Evolutionary conservation across 495 filamentous ascomycete species (phyloP).

Genomic region (Penicillium odoratum): DNA sequence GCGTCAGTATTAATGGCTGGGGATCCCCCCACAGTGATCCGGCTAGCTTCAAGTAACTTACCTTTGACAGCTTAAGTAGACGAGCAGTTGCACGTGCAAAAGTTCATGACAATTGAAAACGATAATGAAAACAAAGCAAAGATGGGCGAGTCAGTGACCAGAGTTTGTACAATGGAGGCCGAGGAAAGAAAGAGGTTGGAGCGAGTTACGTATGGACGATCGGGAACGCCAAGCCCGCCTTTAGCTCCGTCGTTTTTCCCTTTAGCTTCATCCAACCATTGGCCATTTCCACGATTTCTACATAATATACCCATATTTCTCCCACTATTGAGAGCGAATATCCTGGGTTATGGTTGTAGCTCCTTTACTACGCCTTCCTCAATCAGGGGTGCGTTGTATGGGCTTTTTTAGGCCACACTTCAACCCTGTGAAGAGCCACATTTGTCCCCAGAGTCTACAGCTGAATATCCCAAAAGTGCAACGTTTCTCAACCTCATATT

Average conservation of each 20-base stretch:
- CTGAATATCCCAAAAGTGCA: slow-evolving; percentile 8
- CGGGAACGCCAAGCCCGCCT: slow-evolving; percentile 10
- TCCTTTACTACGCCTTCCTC: slow-evolving; percentile 37
- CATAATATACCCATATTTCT: slow-evolving; percentile 1
- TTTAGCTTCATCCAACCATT: neutral
- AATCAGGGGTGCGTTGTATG: slow-evolving; percentile 30
- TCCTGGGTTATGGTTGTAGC: slow-evolving; percentile 33
- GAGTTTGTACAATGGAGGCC: slow-evolving; percentile 1
- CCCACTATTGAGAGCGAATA: slow-evolving; percentile 4
- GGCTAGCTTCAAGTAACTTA: slow-evolving; percentile 21
- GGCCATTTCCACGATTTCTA: neutral
- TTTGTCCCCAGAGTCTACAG: slow-evolving; percentile 11
- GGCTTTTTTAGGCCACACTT: slow-evolving; percentile 19
- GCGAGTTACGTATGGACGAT: slow-evolving; percentile 7
- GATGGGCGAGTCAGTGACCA: neutral
- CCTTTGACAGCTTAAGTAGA: slow-evolving; percentile 15
- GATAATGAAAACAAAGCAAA: neutral
- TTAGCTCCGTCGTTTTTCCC: slow-evolving; percentile 7
- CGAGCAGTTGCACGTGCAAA: neutral
- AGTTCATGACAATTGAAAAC: slow-evolving; percentile 7
- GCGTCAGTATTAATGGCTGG: slow-evolving; percentile 31
- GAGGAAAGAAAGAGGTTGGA: slow-evolving; percentile 7
- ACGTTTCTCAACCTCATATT: slow-evolving; percentile 28
- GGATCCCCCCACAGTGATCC: slow-evolving; percentile 28
- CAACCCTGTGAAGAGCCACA: slow-evolving; percentile 13